phyloP scores from a whole-genome alignment of 73 alveolate species.

The Paraurostyla sp. region DNA sequence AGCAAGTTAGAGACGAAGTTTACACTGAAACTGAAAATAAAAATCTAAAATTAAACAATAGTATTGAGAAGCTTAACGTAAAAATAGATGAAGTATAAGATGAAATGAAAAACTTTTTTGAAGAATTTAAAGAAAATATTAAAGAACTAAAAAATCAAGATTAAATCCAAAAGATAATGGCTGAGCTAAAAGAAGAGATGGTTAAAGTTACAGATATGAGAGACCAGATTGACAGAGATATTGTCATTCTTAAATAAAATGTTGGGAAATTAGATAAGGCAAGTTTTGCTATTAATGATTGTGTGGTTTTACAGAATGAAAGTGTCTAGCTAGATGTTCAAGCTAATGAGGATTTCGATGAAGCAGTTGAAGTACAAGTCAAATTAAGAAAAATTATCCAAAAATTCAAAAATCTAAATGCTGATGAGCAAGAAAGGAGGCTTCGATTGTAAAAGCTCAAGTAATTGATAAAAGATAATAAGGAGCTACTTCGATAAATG shows the following conservation, averaged over 20 bases:
- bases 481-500: neutral
- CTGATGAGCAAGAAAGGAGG: neutral
- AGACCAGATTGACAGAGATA: neutral
- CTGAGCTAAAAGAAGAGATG: neutral
- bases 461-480: neutral
- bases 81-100: neutral
- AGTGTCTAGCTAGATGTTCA: neutral
- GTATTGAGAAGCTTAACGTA: neutral
- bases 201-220: neutral
- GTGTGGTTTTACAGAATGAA: neutral
- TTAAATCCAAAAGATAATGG: neutral
- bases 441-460: neutral
- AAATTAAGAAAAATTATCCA: neutral
- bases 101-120: neutral
- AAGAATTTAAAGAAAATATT: neutral
- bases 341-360: neutral
- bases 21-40: neutral
- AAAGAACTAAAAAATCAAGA: neutral
- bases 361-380: slow-evolving; percentile 8
- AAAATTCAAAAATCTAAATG: neutral
- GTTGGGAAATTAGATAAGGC: neutral
- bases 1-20: neutral
- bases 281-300: neutral
- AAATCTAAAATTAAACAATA: neutral
- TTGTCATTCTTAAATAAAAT: neutral